Base-by-base conservation (phyloP, 805 yeast species). In the Peterozyma xylosa region DNA sequence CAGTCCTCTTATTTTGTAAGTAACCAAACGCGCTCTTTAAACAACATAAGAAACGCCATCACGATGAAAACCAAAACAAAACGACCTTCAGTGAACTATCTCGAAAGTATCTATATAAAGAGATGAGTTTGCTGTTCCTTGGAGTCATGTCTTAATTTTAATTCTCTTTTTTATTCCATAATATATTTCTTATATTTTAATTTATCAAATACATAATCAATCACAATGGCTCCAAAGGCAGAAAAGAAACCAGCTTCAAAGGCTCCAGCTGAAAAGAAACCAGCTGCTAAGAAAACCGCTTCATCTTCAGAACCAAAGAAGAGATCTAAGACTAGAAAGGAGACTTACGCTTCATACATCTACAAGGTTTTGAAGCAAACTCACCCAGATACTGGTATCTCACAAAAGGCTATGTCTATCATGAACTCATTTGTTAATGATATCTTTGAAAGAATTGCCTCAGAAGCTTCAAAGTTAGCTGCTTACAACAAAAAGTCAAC, bases 301-400 rank as follows among this genome's bases (percentile, higher is more conserved):
- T 71, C 95, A 55, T 74, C 87, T 53, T 64, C 85, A 56, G 90
- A 80, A 62, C 70, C 82, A 67, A 89, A 88, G 81, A 90, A 86
- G 85, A 88, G 95, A 78, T 66, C 87, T 57, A 90, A 89, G 84
- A 73, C 90, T 60, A 88, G 97, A 82, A 89, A 88, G 85, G 97
- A 91, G 76, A 88, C 97, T 54, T 91, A 89, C 79, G 88, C 96
- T 54, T 89, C 97, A 52, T 91, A 91, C 76, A 91, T 91, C 68
- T 91, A 90, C 93, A 91, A 91, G 75, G 97, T 90, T 56, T 84
- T 91, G 68, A 90, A 90, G 75, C 97, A 91, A 80, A 90, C 97
- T 52, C 98, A 91, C 74, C 98, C 97, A 71, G 97, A 91, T 71
- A 91, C 98, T 52, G 98, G 97, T 87, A 91, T 91, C 68, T 90